phyloP scores from a whole-genome alignment of 768 basidiomycete genomes.

The Agrocybe praecox region DNA sequence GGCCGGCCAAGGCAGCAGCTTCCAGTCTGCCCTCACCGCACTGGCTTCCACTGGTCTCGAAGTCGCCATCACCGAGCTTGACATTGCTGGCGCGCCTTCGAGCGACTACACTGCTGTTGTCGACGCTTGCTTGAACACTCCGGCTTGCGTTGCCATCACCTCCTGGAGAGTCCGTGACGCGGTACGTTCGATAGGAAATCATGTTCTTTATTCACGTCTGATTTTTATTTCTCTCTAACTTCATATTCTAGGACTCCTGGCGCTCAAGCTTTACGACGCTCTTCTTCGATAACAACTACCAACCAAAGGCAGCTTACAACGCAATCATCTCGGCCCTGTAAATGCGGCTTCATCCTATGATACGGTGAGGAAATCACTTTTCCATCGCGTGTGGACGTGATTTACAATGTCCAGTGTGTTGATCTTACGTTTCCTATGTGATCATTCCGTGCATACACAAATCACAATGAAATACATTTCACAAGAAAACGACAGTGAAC shows the following conservation, averaged over 20 bases:
- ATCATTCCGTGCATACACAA: too few relatives aligned
- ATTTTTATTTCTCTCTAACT: not conserved
- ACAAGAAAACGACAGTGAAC: too few relatives aligned
- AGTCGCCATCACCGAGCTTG: conserved; percentile 50
- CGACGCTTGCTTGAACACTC: conserved; percentile 44
- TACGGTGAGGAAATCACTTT: too few relatives aligned
- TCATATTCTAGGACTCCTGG: conserved; percentile 48
- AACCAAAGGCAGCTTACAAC: conserved; percentile 43
- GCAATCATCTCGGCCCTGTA: conserved; percentile 27
- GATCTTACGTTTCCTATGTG: too few relatives aligned
- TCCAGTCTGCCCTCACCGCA: conserved; percentile 43
- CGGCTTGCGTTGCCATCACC: conserved; percentile 48
- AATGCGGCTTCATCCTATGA: not conserved
- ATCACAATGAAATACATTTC: too few relatives aligned
- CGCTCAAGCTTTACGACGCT: conserved; percentile 42
- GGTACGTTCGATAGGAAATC: conserved; percentile 23
- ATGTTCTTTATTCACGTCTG: not conserved
- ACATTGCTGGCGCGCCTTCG: conserved; percentile 38
- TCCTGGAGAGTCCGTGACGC: conserved; percentile 51
- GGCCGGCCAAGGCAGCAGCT: conserved; percentile 43
- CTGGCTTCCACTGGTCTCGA: conserved; percentile 44
- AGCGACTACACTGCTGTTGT: conserved; percentile 47
- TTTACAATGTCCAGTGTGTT: too few relatives aligned
- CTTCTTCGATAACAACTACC: conserved; percentile 48
- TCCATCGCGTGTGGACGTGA: too few relatives aligned